These are phyloP conservation scores for Ceriops zippeliana DNA, from an alignment of 345 rosid species.

Conservation along the genomic window DNA sequence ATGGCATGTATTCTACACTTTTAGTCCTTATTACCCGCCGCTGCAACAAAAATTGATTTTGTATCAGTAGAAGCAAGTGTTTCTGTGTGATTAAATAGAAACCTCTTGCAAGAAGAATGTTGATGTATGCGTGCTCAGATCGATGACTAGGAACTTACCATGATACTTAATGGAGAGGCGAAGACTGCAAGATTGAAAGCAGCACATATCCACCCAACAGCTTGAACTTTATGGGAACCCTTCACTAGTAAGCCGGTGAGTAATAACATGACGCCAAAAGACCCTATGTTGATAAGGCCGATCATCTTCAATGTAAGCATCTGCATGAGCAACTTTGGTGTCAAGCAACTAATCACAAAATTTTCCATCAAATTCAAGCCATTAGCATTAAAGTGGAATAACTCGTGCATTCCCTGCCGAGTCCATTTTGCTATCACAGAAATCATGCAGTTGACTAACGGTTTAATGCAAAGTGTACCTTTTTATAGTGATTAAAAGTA, in stretches of 20 bases:
- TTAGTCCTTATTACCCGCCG: slow-evolving; percentile 40
- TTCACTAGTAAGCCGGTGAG: slow-evolving; percentile 3
- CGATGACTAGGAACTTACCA: slow-evolving; percentile 8
- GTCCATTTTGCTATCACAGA: too few relatives aligned
- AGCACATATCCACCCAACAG: slow-evolving; percentile 24
- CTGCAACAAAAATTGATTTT: slow-evolving; percentile 21
- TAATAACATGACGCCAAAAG: slow-evolving; percentile 7
- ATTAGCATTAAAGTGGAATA: too few relatives aligned
- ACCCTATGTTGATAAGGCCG: neutral
- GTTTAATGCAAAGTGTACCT: too few relatives aligned
- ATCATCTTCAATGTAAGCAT: slow-evolving; percentile 15
- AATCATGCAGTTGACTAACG: too few relatives aligned
- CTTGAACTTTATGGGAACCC: neutral
- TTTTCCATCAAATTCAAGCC: too few relatives aligned
- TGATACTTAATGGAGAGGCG: slow-evolving; percentile 18
- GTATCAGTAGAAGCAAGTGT: neutral
- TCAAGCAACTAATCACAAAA: neutral
- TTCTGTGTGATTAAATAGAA: neutral
- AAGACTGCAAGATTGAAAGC: slow-evolving; percentile 20
- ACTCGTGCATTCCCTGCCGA: too few relatives aligned
- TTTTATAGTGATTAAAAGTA: too few relatives aligned
- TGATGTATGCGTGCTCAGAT: neutral
- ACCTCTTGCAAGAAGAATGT: neutral
- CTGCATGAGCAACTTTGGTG: slow-evolving; percentile 5
- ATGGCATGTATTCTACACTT: slow-evolving; percentile 59